Evolutionary conservation across 345 rosid species (phyloP), one percentile per base, ranked within the genome.

Genomic region (Iberis pinnata): DNA sequence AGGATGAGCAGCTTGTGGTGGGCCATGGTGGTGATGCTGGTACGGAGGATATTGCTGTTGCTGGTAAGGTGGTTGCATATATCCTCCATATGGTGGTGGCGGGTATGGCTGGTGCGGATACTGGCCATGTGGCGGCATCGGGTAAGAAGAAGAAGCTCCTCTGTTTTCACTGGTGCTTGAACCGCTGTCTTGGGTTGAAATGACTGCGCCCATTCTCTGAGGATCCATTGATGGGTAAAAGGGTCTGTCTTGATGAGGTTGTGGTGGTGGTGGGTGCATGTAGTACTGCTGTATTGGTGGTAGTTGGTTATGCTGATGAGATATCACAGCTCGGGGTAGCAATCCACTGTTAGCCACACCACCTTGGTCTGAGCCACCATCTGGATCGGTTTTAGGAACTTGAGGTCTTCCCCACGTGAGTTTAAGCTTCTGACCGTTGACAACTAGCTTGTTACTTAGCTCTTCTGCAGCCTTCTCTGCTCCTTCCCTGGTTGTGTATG

Each of bases 321-420:
- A 87, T 78, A 87, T 55, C 35, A 87, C 81, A 5, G 92, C 85
- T 37, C 95, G 75, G 1, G 95, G 95, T 39, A 87, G 58, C 79
- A 90, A 67, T 18, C 95, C 96, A 17, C 77, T 66, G 41, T 79
- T 92, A 56, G 87, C 71, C 41, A 78, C 70, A 6, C 73, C 63
- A 13, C 79, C 83, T 51, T 77, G 89, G 37, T 32, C 11, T 7
- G 12, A 9, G 41, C 74, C 75, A 62, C 74, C 75, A 62, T 83
- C 89, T 15, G 61, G 41, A 43, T 90, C 88, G 2, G 83, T 74
- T 73, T 55, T 87, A 12, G 87, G 96, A 43, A 66, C 82, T 70
- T 84, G 96, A 43, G 96, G 96, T 60, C 83, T 81, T 32, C 96
- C 98, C 95, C 98, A 87, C 78, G 85, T 80, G 46, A 90, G 77